These are phyloP conservation scores for Hypsizygus marmoreus DNA, from an alignment of 768 basidiomycete species.

Conservation along the genomic window DNA sequence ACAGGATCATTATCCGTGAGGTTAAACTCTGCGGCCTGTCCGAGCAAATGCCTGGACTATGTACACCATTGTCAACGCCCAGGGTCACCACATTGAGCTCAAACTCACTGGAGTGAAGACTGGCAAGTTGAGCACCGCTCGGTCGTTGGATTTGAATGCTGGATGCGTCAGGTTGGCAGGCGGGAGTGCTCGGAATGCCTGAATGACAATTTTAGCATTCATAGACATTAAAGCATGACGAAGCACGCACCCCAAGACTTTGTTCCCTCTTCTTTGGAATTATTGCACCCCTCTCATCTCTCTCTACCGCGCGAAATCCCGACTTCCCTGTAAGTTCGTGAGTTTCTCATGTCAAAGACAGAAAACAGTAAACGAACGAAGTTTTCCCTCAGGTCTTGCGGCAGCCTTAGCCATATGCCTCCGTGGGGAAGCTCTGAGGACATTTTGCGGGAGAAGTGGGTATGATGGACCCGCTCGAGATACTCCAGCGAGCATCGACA, in stretches of 20 bases:
- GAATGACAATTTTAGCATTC: neutral
- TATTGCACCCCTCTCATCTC: conserved; percentile 15
- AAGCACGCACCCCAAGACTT: conserved; percentile 30
- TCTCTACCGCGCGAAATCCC: conserved; percentile 5
- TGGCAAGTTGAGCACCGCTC: conserved; percentile 39
- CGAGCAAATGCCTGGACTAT: conserved; percentile 35
- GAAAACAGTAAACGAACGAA: neutral
- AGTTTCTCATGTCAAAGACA: neutral
- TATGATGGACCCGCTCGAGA: conserved; percentile 13
- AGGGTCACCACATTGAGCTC: conserved; percentile 6
- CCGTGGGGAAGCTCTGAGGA: conserved; percentile 1
- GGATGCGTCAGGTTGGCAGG: conserved; percentile 37
- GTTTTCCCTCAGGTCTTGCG: neutral
- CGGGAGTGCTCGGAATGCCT: conserved; percentile 49
- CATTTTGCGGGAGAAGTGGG: conserved; percentile 2
- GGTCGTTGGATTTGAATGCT: conserved; percentile 39
- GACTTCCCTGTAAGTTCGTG: conserved; percentile 2
- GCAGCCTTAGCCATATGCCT: neutral
- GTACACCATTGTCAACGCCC: conserved; percentile 12
- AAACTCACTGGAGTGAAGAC: conserved; percentile 43
- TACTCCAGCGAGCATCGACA: conserved; percentile 7
- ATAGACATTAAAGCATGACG: neutral
- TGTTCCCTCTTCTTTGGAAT: conserved; percentile 23
- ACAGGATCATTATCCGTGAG: conserved; percentile 49
- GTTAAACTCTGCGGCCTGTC: conserved; percentile 48